Evolutionary conservation across 1,139 yeast genomes (phyloP).

Genomic region (Pichia sp.): DNA sequence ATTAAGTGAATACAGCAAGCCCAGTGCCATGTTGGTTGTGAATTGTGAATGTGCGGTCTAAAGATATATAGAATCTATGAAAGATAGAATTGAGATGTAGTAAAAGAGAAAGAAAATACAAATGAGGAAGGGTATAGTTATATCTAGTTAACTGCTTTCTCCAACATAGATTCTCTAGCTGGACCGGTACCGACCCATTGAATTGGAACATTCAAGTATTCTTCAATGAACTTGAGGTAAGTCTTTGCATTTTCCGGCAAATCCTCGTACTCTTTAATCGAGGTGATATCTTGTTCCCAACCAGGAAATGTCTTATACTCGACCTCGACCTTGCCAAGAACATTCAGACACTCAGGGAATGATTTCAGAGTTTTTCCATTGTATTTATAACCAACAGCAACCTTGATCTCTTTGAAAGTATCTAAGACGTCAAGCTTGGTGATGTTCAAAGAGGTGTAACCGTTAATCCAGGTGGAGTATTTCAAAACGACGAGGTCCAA

Average conservation of each 20-base stretch:
- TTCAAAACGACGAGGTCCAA: slow-evolving; percentile 90
- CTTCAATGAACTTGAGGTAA: slow-evolving; percentile 80
- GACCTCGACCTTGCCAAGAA: slow-evolving; percentile 83
- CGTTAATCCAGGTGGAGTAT: slow-evolving; percentile 86
- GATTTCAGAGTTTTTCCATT: slow-evolving; percentile 67
- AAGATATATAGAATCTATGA: too few relatives aligned
- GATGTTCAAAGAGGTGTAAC: slow-evolving; percentile 89
- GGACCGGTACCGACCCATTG: slow-evolving; percentile 99
- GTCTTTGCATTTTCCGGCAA: slow-evolving; percentile 83
- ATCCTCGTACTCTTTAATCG: slow-evolving; percentile 59
- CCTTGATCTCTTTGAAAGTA: slow-evolving; percentile 76
- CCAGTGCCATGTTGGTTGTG: too few relatives aligned
- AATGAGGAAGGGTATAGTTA: not conserved
- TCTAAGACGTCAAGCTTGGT: slow-evolving; percentile 95
- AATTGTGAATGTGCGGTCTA: too few relatives aligned
- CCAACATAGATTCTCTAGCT: slow-evolving; percentile 81
- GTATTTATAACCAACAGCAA: slow-evolving; percentile 74
- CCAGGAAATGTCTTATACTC: slow-evolving; percentile 89
- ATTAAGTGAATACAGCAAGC: too few relatives aligned
- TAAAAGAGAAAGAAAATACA: not conserved
- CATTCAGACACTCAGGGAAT: slow-evolving; percentile 89
- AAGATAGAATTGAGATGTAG: not conserved
- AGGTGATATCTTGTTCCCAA: slow-evolving; percentile 83
- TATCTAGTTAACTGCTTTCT: slow-evolving; percentile 24
- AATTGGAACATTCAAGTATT: slow-evolving; percentile 73